A percentile compares a stretch with the other conserved stretches of the same genome.
Evolutionary conservation across 768 basidiomycete species (phyloP).

Genomic region (Auricularia sp.): DNA sequence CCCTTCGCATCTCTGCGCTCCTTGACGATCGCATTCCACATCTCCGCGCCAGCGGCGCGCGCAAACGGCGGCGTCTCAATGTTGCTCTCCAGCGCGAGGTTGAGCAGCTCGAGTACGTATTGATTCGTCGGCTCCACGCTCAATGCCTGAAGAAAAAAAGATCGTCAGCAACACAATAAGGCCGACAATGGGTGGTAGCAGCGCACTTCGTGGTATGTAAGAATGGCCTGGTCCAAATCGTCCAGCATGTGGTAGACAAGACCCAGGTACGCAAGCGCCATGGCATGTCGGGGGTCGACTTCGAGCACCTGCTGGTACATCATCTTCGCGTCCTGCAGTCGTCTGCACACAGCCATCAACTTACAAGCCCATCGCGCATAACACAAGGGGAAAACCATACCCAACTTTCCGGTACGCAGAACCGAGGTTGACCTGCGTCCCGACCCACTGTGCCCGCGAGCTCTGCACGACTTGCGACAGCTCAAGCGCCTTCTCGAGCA

Average conservation of each 20-base stretch:
- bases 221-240: conserved; percentile 69
- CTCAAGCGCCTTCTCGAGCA: conserved; percentile 51
- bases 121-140: conserved; percentile 77
- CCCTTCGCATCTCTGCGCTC: neutral
- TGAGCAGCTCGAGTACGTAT: conserved; percentile 70
- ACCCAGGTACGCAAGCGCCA: conserved; percentile 82
- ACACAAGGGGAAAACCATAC: conserved; percentile 31
- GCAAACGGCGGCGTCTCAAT: conserved; percentile 9
- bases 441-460: conserved; percentile 76
- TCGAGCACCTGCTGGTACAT: conserved; percentile 75
- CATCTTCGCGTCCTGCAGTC: conserved; percentile 50
- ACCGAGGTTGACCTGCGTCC: conserved; percentile 87
- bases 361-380: neutral
- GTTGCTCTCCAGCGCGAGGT: conserved; percentile 56
- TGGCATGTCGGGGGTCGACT: conserved; percentile 74
- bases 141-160: conserved; percentile 34
- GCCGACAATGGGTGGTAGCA: neutral
- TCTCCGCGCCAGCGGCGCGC: neutral
- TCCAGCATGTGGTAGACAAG: conserved; percentile 73
- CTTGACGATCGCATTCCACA: neutral
- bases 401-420: conserved; percentile 76
- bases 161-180: too few species aligned
- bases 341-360: conserved; percentile 16
- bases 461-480: conserved; percentile 78
- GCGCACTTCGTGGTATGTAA: conserved; percentile 85